Conservation (phyloP, 306 rosid genomes). For the Vicia villosa region DNA sequence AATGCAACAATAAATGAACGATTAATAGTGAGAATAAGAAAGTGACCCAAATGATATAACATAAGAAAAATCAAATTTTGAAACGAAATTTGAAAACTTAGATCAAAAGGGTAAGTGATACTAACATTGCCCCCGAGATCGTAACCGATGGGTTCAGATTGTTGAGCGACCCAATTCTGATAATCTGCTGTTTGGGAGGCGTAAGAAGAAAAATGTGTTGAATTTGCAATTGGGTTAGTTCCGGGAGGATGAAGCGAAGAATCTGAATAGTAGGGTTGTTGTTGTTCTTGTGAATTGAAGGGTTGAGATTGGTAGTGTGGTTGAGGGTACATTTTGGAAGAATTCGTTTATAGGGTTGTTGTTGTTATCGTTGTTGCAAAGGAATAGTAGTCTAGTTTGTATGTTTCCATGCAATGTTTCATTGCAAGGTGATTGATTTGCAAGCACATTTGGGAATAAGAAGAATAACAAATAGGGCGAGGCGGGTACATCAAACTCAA, state of each 20-base stretch:
- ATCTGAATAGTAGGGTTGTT: conserved; percentile 36
- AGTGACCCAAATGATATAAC: conserved; percentile 12
- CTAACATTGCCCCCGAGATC: conserved; percentile 19
- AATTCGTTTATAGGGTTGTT: no score
- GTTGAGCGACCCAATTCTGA: conserved; percentile 22
- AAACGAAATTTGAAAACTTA: not conserved
- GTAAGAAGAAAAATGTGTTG: not conserved
- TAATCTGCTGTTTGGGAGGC: not conserved
- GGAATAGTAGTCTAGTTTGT: no score
- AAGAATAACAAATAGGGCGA: no score
- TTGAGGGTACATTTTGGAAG: no score
- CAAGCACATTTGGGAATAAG: no score
- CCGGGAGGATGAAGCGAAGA: conserved; percentile 56
- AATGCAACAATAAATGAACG: not conserved
- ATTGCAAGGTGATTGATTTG: no score
- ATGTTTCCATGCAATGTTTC: no score
- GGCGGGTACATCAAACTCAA: no score
- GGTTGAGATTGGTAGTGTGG: no score
- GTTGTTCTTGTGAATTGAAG: no score
- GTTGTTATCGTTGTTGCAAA: no score
- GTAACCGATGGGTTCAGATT: conserved; percentile 4
- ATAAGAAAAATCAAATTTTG: not conserved
- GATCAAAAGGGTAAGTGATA: not conserved
- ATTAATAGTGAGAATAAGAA: not conserved
- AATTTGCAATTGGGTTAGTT: conserved; percentile 40